Conservation (phyloP, 495 filamentous ascomycete species). For the Hypoxylon subgilvum region DNA sequence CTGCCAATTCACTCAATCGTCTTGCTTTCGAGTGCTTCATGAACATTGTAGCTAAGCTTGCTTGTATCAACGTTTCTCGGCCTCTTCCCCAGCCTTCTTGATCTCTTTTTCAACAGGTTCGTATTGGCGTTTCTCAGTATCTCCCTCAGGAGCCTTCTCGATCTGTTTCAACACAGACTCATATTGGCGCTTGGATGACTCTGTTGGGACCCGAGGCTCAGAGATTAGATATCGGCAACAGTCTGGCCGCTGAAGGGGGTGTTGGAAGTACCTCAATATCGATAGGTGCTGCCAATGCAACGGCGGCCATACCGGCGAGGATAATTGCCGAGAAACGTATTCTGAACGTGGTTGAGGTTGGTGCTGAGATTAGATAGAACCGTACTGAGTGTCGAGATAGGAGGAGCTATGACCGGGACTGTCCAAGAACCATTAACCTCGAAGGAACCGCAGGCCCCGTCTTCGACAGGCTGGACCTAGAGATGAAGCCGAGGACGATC, state of each 20-base stretch:
- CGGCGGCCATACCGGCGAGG: constrained; percentile 14
- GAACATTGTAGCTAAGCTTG: no score
- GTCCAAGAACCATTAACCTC: background rate
- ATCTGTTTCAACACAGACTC: background rate
- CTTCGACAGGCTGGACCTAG: constrained; percentile 30
- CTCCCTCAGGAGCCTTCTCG: background rate
- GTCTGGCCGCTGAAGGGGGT: background rate
- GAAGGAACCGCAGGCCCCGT: constrained; percentile 19
- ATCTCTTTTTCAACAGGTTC: background rate
- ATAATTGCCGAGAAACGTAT: constrained; percentile 26
- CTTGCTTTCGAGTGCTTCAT: no score
- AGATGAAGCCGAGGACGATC: constrained; percentile 18
- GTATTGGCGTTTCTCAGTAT: constrained; percentile 1
- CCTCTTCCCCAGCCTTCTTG: no score
- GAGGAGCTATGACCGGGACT: background rate
- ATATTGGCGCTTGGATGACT: constrained; percentile 4
- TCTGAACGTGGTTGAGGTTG: background rate
- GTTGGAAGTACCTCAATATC: constrained; percentile 4
- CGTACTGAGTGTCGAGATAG: background rate
- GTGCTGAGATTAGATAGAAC: background rate
- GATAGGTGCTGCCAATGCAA: constrained; percentile 25
- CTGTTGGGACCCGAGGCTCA: background rate
- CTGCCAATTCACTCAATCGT: no score
- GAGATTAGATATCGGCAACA: constrained; percentile 2
- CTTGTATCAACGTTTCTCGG: no score